phyloP scores from a whole-genome alignment of 2,329 filamentous ascomycete species.

The Monilinia polystroma region DNA sequence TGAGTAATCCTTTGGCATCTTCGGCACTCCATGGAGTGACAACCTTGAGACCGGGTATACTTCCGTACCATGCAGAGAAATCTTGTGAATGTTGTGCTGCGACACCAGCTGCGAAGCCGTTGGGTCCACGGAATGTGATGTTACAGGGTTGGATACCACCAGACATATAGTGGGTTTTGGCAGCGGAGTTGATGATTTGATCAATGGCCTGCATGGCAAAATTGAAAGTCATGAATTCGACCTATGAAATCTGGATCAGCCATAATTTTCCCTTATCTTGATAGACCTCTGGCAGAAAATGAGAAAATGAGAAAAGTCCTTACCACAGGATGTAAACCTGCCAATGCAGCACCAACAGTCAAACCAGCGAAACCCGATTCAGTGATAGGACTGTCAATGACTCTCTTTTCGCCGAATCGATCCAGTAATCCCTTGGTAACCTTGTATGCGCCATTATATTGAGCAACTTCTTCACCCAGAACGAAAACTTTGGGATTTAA shows the following conservation, averaged over 20 bases:
- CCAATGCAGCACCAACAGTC: conserved; percentile 90
- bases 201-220: conserved; percentile 99
- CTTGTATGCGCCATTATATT: conserved; percentile 99
- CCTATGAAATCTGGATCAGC: conserved; percentile 51
- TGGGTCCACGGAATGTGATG: conserved; percentile 98
- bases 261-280: conserved; percentile 1
- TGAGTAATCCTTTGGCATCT: conserved; percentile 96
- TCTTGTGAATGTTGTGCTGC: conserved; percentile 98
- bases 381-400: conserved; percentile 98
- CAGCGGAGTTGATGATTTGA: conserved; percentile 98
- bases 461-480: conserved; percentile 95
- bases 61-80: conserved; percentile 98
- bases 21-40: conserved; percentile 94
- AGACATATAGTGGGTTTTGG: conserved; percentile 99
- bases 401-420: conserved; percentile 93
- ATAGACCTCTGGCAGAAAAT: conserved; percentile 11
- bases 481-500: conserved; percentile 92
- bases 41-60: conserved; percentile 95
- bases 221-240: conserved; percentile 99
- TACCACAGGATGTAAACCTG: conserved; percentile 90
- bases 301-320: conserved; percentile 45
- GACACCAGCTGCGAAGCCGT: conserved; percentile 95
- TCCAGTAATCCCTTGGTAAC: conserved; percentile 97
- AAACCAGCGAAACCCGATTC: conserved; percentile 94
- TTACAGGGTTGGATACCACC: conserved; percentile 99